Evolutionary conservation across 2,329 filamentous ascomycete species (phyloP), one percentile per base, ranked within the genome.

Genomic region (Chaetomium globosum): DNA sequence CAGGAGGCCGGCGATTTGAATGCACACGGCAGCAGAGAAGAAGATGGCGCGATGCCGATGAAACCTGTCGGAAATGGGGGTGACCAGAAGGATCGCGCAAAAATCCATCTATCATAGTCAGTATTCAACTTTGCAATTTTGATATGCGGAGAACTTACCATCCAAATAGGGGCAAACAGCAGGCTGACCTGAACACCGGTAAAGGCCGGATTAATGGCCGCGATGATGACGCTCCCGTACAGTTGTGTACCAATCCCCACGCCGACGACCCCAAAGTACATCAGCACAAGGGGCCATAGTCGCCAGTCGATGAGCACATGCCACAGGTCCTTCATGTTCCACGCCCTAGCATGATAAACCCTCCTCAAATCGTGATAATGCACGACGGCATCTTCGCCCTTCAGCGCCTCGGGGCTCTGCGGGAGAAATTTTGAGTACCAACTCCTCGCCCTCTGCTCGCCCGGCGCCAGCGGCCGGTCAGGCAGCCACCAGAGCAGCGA

Each of bases 241-340:
- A 91, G 86, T 78, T 96, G 92, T 0, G 92, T 93, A 53, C 92
- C 93, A 68, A 96, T 96, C 9, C 93, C 93, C 3, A 96, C 93
- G 26, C 93, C 93, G 1, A 97, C 93, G 3, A 97, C 93, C 23
- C 93, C 93, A 78, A 97, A 96, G 78, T 97, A 97, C 93, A 97
- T 97, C 61, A 96, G 74, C 1, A 89, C 83, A 70, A 97, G 78
- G 1, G 93, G 93, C 90, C 92, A 97, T 21, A 96, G 82, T 2
- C 92, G 86, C 93, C 92, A 96, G 77, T 97, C 93, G 43, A 90
- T 81, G 33, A 96, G 79, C 1, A 96, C 90, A 28, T 81, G 79
- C 28, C 81, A 80, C 1, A 97, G 80, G 70, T 97, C 92, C 61
- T 80, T 85, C 67, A 91, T 70, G 0, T 81, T 88, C 93, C 93